Base-by-base conservation (phyloP, 148 eudicot genomes). In the Arbutus unedo region DNA sequence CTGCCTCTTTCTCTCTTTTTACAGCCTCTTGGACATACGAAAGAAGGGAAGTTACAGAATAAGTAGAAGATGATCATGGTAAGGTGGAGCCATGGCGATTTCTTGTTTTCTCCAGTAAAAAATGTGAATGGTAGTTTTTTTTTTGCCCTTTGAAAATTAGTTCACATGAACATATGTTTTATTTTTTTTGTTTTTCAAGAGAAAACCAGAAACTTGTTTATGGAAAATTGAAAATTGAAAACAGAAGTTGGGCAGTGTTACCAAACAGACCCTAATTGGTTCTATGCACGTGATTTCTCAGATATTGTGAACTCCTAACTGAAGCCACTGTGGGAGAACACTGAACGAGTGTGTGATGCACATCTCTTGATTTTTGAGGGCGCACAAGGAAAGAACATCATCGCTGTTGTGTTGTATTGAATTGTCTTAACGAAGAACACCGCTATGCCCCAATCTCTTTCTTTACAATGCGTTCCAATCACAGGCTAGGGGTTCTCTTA, bases 391-490 rank as follows among this genome's bases (percentile, higher is more conserved):
- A 59, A 59, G 64, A 60, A 6, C 25, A 2, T n/a, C 21, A 25
- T 60, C 2, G 31, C 6, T 23, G 19, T 60, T 60, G 66, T n/a
- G 66, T 60, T 10, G 3, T 60, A 60, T n/a, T n/a, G 66, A 21
- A 19, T 6, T 60, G n/a, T 4, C 16, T 31, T 31, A 66, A 66
- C 16, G 18, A 31, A 60, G n/a, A n/a, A 19, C 74, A 53, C 77
- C 53, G 74, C 91, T 88, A 88, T 87, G 91, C 84, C 85, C 79
- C 84, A 81, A 83, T 48, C 84, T 82, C 57, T 53, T 49, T 51
- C 50, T 38, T 62, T 84, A 88, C 85, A 81, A 93, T 93, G 97
- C 91, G 91, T 88, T 88, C 86, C 23, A 49, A 60, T 44, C 50
- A 51, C 62, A 89, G 85, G 87, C 82, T 90, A 47, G 83, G 88